phyloP scores from a whole-genome alignment of 768 basidiomycete genomes.

The Lentinula detonsa region DNA sequence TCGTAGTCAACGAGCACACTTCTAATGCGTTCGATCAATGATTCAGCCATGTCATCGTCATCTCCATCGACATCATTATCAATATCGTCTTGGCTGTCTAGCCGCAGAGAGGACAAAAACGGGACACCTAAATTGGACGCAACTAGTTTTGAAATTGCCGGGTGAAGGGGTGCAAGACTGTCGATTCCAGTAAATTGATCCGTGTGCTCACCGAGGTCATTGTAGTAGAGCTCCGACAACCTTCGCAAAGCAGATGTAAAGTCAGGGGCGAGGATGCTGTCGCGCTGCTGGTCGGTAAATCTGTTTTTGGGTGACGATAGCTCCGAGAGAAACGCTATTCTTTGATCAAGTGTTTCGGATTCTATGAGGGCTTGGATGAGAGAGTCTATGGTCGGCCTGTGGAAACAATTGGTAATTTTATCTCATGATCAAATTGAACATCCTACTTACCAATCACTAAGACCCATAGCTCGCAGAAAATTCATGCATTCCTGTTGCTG shows the following conservation, averaged over 20 bases:
- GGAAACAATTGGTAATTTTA: background rate
- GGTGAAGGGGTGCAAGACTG: slow-evolving; percentile 4
- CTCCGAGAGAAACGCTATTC: background rate
- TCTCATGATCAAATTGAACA: background rate
- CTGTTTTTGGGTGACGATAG: background rate
- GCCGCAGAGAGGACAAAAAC: slow-evolving; percentile 12
- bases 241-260: slow-evolving; percentile 18
- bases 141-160: slow-evolving; percentile 2
- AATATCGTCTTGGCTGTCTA: slow-evolving; percentile 16
- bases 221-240: slow-evolving; percentile 25
- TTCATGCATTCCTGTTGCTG: background rate
- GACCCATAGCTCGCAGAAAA: slow-evolving; percentile 6
- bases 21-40: slow-evolving; percentile 33
- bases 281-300: slow-evolving; percentile 17
- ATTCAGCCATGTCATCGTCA: slow-evolving; percentile 37
- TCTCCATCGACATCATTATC: slow-evolving; percentile 20
- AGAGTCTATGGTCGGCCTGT: background rate
- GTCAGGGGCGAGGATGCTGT: slow-evolving; percentile 30
- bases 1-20: slow-evolving; percentile 36
- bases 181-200: background rate
- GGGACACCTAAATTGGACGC: slow-evolving; percentile 12
- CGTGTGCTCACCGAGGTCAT: slow-evolving; percentile 29
- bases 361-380: background rate
- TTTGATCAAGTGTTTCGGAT: background rate
- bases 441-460: background rate